Evolutionary conservation across 805 yeast genomes (phyloP).

Genomic region (Monosporozyma solicola): DNA sequence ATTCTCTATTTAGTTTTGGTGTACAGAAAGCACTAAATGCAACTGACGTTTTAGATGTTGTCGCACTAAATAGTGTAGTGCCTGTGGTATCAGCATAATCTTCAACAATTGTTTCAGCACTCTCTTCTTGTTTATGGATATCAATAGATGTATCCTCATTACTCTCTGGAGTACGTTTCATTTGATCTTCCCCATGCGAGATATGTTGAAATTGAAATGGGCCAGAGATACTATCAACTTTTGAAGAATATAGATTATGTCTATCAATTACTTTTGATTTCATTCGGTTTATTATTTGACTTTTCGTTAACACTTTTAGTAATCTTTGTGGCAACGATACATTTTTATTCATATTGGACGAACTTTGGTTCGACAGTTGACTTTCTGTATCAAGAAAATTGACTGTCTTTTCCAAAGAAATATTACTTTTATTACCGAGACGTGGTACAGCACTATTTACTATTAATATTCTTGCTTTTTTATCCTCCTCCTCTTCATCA

Average conservation of each 20-base stretch:
- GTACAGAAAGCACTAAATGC: constrained; percentile 4
- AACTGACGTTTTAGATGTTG: not conserved
- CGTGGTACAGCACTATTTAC: constrained; percentile 23
- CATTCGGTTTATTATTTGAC: constrained; percentile 10
- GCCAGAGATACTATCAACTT: constrained; percentile 21
- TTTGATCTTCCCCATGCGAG: constrained; percentile 28
- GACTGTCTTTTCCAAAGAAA: not conserved
- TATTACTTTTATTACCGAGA: constrained; percentile 12
- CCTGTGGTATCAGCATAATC: not conserved
- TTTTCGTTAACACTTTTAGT: constrained; percentile 19
- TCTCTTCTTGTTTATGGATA: not conserved
- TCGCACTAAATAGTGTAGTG: not conserved
- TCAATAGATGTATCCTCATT: not conserved
- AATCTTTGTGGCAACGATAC: constrained; percentile 8
- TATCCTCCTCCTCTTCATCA: not conserved
- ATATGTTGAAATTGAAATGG: constrained; percentile 35
- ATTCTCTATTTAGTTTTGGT: not conserved
- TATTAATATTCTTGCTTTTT: constrained; percentile 9
- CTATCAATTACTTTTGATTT: not conserved
- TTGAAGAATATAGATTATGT: not conserved
- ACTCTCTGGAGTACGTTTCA: not conserved
- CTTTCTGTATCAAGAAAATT: not conserved
- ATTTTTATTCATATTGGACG: constrained; percentile 7
- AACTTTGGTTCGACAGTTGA: not conserved
- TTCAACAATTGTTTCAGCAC: not conserved